Evolutionary conservation across 2,329 filamentous ascomycete genomes (phyloP).

Genomic region (Calonectria pseudoturangicola): DNA sequence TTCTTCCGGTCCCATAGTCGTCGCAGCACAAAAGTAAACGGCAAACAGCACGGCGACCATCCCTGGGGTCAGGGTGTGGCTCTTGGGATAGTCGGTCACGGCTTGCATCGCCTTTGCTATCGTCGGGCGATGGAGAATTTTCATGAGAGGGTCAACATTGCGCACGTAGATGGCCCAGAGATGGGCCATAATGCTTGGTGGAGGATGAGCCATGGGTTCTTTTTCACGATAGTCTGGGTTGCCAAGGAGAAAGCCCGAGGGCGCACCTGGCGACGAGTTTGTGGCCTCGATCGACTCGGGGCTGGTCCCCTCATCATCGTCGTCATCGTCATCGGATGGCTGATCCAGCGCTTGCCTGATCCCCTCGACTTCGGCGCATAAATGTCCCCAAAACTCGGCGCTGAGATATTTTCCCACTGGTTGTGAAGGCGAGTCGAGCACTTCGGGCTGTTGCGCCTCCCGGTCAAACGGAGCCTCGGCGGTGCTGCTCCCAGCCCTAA

Average conservation of each 20-base stretch:
- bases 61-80: conserved; percentile 45
- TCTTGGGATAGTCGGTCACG: conserved; percentile 51
- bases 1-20: conserved; percentile 56
- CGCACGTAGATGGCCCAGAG: conserved; percentile 61
- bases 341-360: conserved; percentile 66
- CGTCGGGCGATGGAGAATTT: conserved; percentile 67
- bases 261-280: conserved; percentile 46
- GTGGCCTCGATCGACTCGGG: conserved; percentile 54
- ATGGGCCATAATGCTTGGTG: conserved; percentile 60
- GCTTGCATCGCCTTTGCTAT: conserved; percentile 54
- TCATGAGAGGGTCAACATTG: conserved; percentile 66
- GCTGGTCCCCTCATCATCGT: conserved; percentile 58
- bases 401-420: conserved; percentile 63
- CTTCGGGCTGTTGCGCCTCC: conserved; percentile 44
- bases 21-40: conserved; percentile 65
- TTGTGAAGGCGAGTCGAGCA: conserved; percentile 39
- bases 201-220: conserved; percentile 58
- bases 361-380: conserved; percentile 67
- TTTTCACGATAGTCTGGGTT: conserved; percentile 51
- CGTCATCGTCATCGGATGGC: conserved; percentile 62
- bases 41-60: conserved; percentile 64
- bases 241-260: conserved; percentile 56
- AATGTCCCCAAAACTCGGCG: conserved; percentile 66
- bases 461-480: conserved; percentile 30
- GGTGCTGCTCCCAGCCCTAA: conserved; percentile 26